Conservation (phyloP, 805 yeast genomes). For the Candida xyloterini region DNA sequence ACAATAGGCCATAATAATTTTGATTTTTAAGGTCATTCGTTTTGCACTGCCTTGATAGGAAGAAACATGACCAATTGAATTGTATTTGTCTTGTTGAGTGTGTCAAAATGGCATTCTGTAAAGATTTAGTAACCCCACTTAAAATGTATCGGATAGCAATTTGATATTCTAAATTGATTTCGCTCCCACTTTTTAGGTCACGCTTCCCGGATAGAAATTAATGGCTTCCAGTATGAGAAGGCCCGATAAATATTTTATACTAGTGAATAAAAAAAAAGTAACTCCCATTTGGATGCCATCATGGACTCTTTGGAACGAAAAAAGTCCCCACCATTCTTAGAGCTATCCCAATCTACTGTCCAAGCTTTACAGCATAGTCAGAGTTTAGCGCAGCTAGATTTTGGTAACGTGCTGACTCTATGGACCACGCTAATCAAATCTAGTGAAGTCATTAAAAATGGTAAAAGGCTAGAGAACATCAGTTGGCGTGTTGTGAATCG, state of each 20-base stretch:
- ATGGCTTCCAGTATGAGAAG: conserved; percentile 1
- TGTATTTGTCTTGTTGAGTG: not conserved
- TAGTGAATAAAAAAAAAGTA: conserved; percentile 1
- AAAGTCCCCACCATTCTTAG: conserved; percentile 32
- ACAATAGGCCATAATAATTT: not conserved
- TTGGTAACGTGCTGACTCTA: conserved; percentile 39
- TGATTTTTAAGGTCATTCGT: conserved; percentile 2
- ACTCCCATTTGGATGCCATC: conserved; percentile 2
- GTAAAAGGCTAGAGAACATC: conserved; percentile 35
- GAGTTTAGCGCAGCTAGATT: conserved; percentile 29
- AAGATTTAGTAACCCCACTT: not conserved
- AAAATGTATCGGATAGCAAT: not conserved
- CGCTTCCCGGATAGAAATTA: conserved; percentile 9
- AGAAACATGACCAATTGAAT: not conserved
- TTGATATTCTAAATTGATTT: not conserved
- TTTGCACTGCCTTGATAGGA: conserved; percentile 1
- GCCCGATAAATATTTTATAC: conserved; percentile 8
- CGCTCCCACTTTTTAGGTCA: conserved; percentile 3
- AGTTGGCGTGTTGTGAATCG: conserved; percentile 37
- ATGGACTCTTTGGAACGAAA: conserved; percentile 26
- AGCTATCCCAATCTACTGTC: conserved; percentile 29
- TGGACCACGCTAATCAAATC: conserved; percentile 40
- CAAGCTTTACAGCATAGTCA: conserved; percentile 22
- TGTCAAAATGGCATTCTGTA: not conserved
- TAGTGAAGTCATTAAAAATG: conserved; percentile 31